Conservation (phyloP, 1,139 yeast species). For the Yamadazyma mexicana region DNA sequence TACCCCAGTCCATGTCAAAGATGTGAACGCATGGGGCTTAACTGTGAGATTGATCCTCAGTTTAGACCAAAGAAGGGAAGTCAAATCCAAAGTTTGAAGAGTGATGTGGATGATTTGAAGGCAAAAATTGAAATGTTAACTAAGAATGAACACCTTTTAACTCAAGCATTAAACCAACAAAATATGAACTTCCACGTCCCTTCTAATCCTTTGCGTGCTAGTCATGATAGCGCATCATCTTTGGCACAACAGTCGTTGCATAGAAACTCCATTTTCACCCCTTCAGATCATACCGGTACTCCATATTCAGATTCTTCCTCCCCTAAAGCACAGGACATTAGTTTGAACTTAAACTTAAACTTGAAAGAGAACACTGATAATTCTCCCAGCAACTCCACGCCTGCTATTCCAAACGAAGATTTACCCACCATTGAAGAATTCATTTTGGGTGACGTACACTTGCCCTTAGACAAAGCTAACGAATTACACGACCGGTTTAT, state of each 20-base stretch:
- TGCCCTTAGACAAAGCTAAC: constrained; percentile 66
- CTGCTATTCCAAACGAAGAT: constrained; percentile 12
- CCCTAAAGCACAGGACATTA: constrained; percentile 9
- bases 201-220: neutral
- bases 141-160: constrained; percentile 65
- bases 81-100: constrained; percentile 78
- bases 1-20: constrained; percentile 82
- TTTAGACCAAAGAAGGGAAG: constrained; percentile 91
- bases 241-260: constrained; percentile 2
- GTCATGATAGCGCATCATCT: neutral
- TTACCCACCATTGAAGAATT: constrained; percentile 46
- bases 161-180: constrained; percentile 59
- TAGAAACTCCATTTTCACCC: constrained; percentile 3
- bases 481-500: constrained; percentile 72
- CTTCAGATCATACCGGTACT: constrained; percentile 8
- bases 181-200: constrained; percentile 23
- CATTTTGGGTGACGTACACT: constrained; percentile 69
- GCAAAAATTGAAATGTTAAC: constrained; percentile 76
- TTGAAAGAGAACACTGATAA: constrained; percentile 19
- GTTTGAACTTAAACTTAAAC: constrained; percentile 7
- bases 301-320: constrained; percentile 12
- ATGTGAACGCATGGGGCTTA: constrained; percentile 75
- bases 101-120: constrained; percentile 80
- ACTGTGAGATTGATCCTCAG: constrained; percentile 88
- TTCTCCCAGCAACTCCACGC: constrained; percentile 19